A percentile compares a stretch with the other conserved stretches of the same genome.
Evolutionary conservation across 805 yeast species (phyloP).

Genomic region (Myxozyma melibiosi): DNA sequence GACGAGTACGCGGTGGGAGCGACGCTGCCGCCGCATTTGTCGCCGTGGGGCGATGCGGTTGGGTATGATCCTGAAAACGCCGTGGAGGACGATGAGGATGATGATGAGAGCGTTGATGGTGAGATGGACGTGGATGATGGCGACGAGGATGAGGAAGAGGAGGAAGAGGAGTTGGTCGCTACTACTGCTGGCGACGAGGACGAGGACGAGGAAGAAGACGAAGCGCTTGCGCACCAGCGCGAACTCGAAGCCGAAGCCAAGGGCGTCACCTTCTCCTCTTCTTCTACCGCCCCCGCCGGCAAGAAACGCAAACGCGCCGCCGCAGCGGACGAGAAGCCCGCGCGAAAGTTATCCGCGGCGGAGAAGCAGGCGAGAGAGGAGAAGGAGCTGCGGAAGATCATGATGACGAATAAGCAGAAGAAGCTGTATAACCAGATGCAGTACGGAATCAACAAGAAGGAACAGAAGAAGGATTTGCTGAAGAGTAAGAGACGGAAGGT

Average conservation of each 20-base stretch:
- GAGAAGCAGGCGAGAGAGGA: slow-evolving; percentile 69
- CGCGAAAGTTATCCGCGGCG: slow-evolving; percentile 47
- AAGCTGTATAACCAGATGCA: slow-evolving; percentile 94
- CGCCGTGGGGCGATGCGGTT: slow-evolving; percentile 98
- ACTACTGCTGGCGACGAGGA: slow-evolving; percentile 28
- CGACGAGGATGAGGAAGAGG: slow-evolving; percentile 54
- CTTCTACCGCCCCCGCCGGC: slow-evolving; percentile 33
- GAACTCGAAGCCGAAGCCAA: slow-evolving; percentile 90
- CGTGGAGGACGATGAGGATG: slow-evolving; percentile 56
- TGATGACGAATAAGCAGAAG: slow-evolving; percentile 98
- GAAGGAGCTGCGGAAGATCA: slow-evolving; percentile 87
- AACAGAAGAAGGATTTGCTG: slow-evolving; percentile 68
- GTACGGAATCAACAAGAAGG: slow-evolving; percentile 82
- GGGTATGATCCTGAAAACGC: slow-evolving; percentile 81
- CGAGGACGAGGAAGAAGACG: slow-evolving; percentile 51
- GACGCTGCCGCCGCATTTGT: slow-evolving; percentile 90
- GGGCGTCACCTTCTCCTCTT: slow-evolving; percentile 69
- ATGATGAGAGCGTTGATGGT: slow-evolving; percentile 53
- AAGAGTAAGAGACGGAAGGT: slow-evolving; percentile 51
- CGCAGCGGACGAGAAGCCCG: not conserved
- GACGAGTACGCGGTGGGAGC: slow-evolving; percentile 91
- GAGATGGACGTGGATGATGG: slow-evolving; percentile 53
- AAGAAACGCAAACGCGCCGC: slow-evolving; percentile 43
- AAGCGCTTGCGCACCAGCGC: slow-evolving; percentile 56
- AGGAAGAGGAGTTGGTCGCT: slow-evolving; percentile 25